Base-by-base conservation (phyloP, 306 rosid species). In the Cucumis melo region DNA sequence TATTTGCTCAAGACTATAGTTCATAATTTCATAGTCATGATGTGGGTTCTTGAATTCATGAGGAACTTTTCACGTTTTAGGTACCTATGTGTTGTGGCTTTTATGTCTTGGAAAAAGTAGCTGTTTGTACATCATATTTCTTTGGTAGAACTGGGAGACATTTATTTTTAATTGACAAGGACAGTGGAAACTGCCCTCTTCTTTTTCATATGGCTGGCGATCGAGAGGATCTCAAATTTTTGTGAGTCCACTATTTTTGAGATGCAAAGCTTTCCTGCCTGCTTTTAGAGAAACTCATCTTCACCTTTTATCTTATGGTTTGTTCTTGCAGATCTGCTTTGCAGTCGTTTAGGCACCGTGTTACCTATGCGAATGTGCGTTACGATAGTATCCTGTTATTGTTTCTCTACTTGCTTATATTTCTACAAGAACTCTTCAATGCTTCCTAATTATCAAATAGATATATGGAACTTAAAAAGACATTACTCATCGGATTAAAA, bases 151-250 rank as follows among this genome's bases (percentile, higher is more conserved):
- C 89, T 58, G 97, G 97, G 77, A 88, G 64, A 63, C 98, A 93
- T 85, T 80, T 91, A 70, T 90, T 88, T 81, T 80, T 91, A 79
- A 64, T 92, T 17, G 98, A 93, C 79, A 39, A 71, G 20, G 83
- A 82, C 62, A 61, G 85, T 38, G 93, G 87, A 61, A 90, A 88
- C 63, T 86, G 91, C 80, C 98, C 97, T 56, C 97, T 93, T 78
- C 97, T 93, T 83, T 87, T 88, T 67, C 96, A 71, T 64, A 93
- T 93, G 98, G 91, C 83, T 55, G 57, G 77, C 60, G 96, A 93
- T 85, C 12, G 80, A 5, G 91, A 90, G 73, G 89, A 93, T 79
- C 79, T 90, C 42, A 90, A 88, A 80, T 93, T 90, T 80, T 34
- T 93, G 98, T 90, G 83, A 87, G 92, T 78, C 58, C 36, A 50